Conservation (phyloP, 805 yeast genomes). For the Pichia californica region DNA sequence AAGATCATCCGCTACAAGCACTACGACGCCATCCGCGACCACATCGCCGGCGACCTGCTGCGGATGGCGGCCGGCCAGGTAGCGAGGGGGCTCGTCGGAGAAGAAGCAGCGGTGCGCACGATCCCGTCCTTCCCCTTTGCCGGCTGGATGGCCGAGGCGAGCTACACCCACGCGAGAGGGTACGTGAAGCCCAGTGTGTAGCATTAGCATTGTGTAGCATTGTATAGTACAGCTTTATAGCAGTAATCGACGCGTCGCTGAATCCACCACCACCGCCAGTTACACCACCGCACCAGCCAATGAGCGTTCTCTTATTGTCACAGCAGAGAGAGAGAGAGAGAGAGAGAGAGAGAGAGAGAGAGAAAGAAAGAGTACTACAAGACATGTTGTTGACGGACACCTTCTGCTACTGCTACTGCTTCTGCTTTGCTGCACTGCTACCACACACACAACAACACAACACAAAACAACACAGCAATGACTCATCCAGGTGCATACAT, state of each 20-base stretch:
- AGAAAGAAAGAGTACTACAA: too few species aligned
- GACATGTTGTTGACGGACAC: too few species aligned
- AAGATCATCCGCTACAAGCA: constrained; percentile 41
- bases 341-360: too few species aligned
- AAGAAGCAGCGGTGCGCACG: background rate
- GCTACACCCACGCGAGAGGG: background rate
- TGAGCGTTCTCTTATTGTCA: too few species aligned
- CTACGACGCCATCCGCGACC: constrained; percentile 37
- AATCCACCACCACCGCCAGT: too few species aligned
- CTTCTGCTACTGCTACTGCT: too few species aligned
- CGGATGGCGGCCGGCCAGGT: background rate
- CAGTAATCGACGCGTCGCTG: too few species aligned
- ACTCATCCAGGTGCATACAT: constrained; percentile 63
- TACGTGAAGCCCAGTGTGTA: background rate
- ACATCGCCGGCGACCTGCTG: constrained; percentile 19
- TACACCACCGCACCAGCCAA: too few species aligned
- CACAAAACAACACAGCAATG: constrained; percentile 7
- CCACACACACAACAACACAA: background rate
- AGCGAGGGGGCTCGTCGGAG: background rate
- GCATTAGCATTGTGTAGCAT: too few species aligned
- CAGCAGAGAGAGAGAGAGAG: too few species aligned
- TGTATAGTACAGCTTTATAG: too few species aligned
- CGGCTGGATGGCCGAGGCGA: background rate
- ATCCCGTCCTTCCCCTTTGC: background rate
- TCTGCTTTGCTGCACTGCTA: too few species aligned